Conservation (phyloP, 495 filamentous ascomycete species). For the Lasiosphaeria hispida region DNA sequence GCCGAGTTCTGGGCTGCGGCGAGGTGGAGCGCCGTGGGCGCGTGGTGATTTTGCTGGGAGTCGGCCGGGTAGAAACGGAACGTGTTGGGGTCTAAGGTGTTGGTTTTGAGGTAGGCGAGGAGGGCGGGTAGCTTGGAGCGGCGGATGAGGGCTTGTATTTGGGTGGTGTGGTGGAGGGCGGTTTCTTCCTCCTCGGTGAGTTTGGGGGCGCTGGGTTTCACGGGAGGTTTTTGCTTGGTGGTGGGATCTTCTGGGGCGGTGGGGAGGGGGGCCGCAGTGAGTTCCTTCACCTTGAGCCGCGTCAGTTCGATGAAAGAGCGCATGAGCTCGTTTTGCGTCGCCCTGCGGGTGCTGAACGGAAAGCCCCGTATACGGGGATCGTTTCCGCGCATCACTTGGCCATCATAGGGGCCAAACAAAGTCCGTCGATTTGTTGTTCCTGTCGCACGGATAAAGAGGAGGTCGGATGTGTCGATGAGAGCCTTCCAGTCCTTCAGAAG, state of each 20-base stretch:
- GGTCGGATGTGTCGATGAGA: slow-evolving; percentile 76
- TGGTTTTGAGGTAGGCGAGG: slow-evolving; percentile 75
- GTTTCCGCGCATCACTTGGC: slow-evolving; percentile 74
- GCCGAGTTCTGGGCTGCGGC: slow-evolving; percentile 74
- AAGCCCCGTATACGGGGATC: slow-evolving; percentile 85
- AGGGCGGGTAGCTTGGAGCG: slow-evolving; percentile 87
- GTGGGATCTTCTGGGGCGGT: slow-evolving; percentile 31
- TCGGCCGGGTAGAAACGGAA: slow-evolving; percentile 74
- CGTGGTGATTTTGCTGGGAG: slow-evolving; percentile 70
- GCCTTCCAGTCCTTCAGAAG: slow-evolving; percentile 78
- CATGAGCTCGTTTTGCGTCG: slow-evolving; percentile 93
- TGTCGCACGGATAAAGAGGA: slow-evolving; percentile 86
- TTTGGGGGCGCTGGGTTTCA: slow-evolving; percentile 47
- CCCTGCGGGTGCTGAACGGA: slow-evolving; percentile 90
- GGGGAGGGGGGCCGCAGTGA: slow-evolving; percentile 55
- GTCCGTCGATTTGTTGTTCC: slow-evolving; percentile 80
- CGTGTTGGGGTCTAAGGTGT: slow-evolving; percentile 73
- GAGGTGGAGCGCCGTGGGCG: slow-evolving; percentile 82
- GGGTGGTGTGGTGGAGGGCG: slow-evolving; percentile 75
- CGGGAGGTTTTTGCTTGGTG: slow-evolving; percentile 43
- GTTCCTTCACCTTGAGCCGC: slow-evolving; percentile 74
- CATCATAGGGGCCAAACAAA: slow-evolving; percentile 87
- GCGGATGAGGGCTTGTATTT: slow-evolving; percentile 82
- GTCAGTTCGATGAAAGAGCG: slow-evolving; percentile 90
- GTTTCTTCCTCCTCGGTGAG: slow-evolving; percentile 79